Conservation (phyloP, 2,329 filamentous ascomycete species). For the Ceratocystis cacaofunesta region DNA sequence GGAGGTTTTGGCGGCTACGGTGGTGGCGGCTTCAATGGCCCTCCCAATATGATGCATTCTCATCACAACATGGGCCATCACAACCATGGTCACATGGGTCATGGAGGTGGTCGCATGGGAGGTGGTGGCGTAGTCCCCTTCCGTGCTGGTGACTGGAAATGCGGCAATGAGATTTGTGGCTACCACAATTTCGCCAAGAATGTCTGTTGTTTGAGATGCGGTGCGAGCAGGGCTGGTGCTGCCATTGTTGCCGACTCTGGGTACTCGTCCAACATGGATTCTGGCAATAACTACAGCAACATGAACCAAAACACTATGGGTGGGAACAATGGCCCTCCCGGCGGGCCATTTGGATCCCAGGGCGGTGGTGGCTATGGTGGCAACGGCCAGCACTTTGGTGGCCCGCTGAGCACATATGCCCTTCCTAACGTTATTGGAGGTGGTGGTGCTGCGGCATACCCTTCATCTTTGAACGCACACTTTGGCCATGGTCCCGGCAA, state of each 20-base stretch:
- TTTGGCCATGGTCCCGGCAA: conserved; percentile 63
- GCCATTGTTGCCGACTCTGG: conserved; percentile 89
- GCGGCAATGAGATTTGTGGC: conserved; percentile 87
- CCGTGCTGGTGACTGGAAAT: conserved; percentile 98
- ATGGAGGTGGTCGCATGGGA: conserved; percentile 55
- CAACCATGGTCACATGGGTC: conserved; percentile 34
- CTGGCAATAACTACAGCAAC: conserved; percentile 41
- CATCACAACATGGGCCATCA: conserved; percentile 32
- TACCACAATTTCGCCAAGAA: conserved; percentile 99
- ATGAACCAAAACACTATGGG: conserved; percentile 22
- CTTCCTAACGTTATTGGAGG: conserved; percentile 71
- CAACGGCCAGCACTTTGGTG: conserved; percentile 62
- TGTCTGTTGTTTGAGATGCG: conserved; percentile 90
- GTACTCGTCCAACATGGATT: conserved; percentile 82
- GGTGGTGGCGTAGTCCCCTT: conserved; percentile 83
- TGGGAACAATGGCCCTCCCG: conserved; percentile 38
- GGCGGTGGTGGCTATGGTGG: conserved; percentile 30
- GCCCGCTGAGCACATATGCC: conserved; percentile 75
- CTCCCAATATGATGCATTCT: conserved; percentile 54
- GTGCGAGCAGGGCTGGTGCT: conserved; percentile 82
- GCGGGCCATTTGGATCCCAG: conserved; percentile 1
- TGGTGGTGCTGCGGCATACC: conserved; percentile 55
- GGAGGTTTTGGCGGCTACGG: conserved; percentile 46
- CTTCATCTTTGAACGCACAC: conserved; percentile 59
- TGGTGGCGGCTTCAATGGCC: conserved; percentile 48